These are phyloP conservation scores for Exophiala alcalophila DNA, from an alignment of 2,329 filamentous ascomycete genomes.

Conservation along the genomic window DNA sequence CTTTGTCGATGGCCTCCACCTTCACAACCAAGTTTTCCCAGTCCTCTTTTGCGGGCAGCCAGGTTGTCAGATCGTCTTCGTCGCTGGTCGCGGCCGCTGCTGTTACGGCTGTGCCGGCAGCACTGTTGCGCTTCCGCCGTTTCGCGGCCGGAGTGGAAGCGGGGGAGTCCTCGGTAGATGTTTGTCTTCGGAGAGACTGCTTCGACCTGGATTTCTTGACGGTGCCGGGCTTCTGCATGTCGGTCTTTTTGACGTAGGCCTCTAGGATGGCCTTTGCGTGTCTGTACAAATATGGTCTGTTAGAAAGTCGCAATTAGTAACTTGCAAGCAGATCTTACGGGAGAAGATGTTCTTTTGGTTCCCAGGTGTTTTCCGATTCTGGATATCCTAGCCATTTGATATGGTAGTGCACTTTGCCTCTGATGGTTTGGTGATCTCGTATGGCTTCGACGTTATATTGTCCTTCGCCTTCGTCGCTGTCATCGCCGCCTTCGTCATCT, in stretches of 20 bases:
- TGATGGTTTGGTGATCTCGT: constrained; percentile 3
- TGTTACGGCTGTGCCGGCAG: constrained; percentile 29
- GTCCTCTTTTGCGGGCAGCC: constrained; percentile 41
- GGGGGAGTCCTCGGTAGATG: constrained; percentile 26
- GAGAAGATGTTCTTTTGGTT: constrained; percentile 46
- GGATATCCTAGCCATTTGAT: constrained; percentile 51
- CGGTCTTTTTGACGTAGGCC: constrained; percentile 43
- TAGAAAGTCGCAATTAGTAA: neutral
- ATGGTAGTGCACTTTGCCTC: constrained; percentile 34
- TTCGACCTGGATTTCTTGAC: constrained; percentile 28
- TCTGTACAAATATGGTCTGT: constrained; percentile 10
- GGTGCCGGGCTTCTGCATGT: constrained; percentile 38
- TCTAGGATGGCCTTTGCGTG: constrained; percentile 39
- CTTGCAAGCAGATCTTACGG: too few species aligned
- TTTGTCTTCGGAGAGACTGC: constrained; percentile 30
- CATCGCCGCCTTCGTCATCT: constrained; percentile 13
- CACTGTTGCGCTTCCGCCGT: constrained; percentile 25
- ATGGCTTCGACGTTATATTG: constrained; percentile 16
- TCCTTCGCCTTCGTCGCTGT: constrained; percentile 10
- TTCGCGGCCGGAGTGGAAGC: too few species aligned
- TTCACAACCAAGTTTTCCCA: constrained; percentile 45
- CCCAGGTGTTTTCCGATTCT: constrained; percentile 44
- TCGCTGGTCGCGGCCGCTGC: too few species aligned
- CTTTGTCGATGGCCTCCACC: constrained; percentile 45
- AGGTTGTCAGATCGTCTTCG: constrained; percentile 32